Percentiles rank a stretch among this genome's conserved stretches.
phyloP scores from a whole-genome alignment of 83 land plant genomes.

The Picea abies region DNA sequence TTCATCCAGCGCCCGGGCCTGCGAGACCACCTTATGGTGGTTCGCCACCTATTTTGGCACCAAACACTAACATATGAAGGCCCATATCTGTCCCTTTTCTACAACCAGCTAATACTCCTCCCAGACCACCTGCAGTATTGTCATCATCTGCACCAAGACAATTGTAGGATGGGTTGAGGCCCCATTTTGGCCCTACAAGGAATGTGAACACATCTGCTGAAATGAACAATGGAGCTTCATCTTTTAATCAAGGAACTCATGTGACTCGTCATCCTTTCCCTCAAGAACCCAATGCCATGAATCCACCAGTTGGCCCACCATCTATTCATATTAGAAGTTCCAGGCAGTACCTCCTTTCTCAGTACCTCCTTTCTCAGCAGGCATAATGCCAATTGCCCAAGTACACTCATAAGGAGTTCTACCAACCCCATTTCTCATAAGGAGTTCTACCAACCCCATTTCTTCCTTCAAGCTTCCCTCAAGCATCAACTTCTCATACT shows the following conservation, averaged over 20 bases:
- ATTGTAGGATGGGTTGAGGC: neutral
- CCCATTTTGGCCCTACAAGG: neutral
- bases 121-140: neutral
- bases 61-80: neutral
- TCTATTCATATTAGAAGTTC: neutral
- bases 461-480: neutral
- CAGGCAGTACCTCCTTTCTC: no score
- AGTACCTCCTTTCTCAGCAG: neutral
- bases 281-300: slow-evolving; percentile 4
- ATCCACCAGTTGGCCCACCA: slow-evolving; percentile 8
- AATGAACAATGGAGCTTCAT: neutral
- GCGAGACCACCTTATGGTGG: neutral
- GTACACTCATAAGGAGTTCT: neutral
- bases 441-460: no score
- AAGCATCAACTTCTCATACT: neutral
- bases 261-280: neutral
- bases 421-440: neutral
- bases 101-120: neutral
- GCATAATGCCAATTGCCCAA: neutral
- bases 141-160: neutral
- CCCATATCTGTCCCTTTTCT: neutral
- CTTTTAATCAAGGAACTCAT: slow-evolving; percentile 9
- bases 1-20: neutral
- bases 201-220: neutral
- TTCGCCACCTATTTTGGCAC: neutral